Conservation (phyloP, 495 filamentous ascomycete genomes). For the Daldinia loculata region DNA sequence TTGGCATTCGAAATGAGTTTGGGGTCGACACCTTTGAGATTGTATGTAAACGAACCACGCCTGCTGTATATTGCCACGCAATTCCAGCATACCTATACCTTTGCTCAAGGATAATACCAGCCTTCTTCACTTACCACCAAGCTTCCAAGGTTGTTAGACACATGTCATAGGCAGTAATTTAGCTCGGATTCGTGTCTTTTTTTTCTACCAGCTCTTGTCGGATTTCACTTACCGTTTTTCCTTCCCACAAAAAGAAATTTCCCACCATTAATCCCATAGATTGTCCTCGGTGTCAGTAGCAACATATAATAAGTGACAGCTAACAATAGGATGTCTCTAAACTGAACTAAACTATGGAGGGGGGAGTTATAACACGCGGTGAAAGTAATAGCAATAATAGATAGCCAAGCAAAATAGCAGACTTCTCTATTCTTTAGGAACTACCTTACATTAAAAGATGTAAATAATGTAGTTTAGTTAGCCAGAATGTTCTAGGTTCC, state of each 20-base stretch:
- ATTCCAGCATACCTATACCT: too few relatives aligned
- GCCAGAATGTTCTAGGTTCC: neutral
- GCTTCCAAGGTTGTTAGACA: neutral
- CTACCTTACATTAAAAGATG: constrained; percentile 25
- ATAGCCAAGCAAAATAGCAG: neutral
- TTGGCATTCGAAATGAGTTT: constrained; percentile 12
- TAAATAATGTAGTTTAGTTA: constrained; percentile 12
- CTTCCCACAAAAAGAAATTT: neutral
- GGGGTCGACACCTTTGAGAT: too few relatives aligned
- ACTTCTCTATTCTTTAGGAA: neutral
- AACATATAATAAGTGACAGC: neutral
- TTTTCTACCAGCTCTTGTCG: neutral
- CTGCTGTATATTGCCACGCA: too few relatives aligned
- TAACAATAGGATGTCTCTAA: neutral
- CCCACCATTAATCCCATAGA: neutral
- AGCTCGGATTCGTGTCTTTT: neutral
- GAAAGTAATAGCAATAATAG: neutral
- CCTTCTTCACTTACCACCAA: too few relatives aligned
- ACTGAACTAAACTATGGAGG: neutral
- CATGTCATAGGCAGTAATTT: neutral
- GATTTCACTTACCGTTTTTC: neutral
- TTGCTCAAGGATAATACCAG: too few relatives aligned
- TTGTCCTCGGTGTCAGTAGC: neutral
- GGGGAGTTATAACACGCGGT: neutral
- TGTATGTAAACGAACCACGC: too few relatives aligned